Conservation (phyloP, 2,329 filamentous ascomycete genomes). For the Orbilia oligospora region DNA sequence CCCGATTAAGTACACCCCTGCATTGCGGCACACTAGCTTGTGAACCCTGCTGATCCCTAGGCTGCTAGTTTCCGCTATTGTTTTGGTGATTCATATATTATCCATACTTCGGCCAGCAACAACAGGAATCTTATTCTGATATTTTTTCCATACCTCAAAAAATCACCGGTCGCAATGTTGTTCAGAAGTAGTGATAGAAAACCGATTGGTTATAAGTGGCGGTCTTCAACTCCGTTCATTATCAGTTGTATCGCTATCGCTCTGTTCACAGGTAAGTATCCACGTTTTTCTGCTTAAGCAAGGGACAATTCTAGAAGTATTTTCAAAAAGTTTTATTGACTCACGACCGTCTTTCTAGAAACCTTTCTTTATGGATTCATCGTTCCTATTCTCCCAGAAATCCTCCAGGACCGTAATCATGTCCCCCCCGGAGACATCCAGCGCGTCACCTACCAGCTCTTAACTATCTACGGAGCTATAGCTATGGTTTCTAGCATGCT, state of each 20-base stretch:
- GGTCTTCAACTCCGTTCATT: conserved; percentile 26
- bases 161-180: neutral
- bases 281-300: too few relatives aligned
- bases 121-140: too few relatives aligned
- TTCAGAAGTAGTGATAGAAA: neutral
- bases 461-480: conserved; percentile 72
- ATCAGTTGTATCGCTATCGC: conserved; percentile 26
- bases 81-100: too few relatives aligned
- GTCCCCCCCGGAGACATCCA: conserved; percentile 71
- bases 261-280: conserved; percentile 21
- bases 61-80: too few relatives aligned
- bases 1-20: too few relatives aligned
- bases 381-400: conserved; percentile 70
- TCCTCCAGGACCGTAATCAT: conserved; percentile 71
- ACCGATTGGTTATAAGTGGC: conserved; percentile 21
- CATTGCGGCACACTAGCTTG: too few relatives aligned
- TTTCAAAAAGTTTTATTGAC: too few relatives aligned
- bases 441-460: conserved; percentile 71
- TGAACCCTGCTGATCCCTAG: too few relatives aligned
- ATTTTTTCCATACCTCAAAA: neutral
- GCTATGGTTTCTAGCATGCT: conserved; percentile 71
- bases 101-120: too few relatives aligned
- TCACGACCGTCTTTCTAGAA: neutral
- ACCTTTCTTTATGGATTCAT: conserved; percentile 74
- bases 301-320: too few relatives aligned